Percentiles rank a stretch among this genome's conserved stretches.
These are phyloP conservation scores for Allium fistulosum DNA, from an alignment of 106 monocot species.

Conservation along the genomic window DNA sequence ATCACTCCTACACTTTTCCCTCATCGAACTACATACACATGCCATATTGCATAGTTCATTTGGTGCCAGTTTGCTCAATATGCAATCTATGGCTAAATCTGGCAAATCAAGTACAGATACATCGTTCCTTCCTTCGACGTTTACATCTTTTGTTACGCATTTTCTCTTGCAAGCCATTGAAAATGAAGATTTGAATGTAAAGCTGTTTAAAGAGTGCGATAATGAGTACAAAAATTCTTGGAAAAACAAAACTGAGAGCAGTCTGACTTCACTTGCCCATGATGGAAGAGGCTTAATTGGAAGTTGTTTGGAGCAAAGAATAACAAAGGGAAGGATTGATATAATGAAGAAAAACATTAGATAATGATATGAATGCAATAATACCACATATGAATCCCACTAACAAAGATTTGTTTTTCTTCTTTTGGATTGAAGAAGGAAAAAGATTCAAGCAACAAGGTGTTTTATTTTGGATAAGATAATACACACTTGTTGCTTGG, in stretches of 20 bases:
- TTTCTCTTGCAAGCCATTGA: conserved; percentile 1
- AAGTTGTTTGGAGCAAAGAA: conserved; percentile 17
- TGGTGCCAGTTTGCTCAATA: conserved; percentile 60
- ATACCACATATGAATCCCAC: conserved; percentile 6
- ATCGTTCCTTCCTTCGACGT: not conserved
- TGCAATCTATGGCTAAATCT: conserved; percentile 54
- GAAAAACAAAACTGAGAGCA: conserved; percentile 30
- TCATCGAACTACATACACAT: conserved; percentile 41
- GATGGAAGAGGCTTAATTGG: conserved; percentile 19
- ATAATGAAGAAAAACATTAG: conserved; percentile 59
- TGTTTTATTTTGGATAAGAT: not conserved
- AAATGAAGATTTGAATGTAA: not conserved
- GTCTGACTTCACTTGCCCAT: conserved; percentile 27
- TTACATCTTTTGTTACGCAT: not conserved
- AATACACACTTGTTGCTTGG: conserved; percentile 2
- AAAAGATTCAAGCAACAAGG: conserved; percentile 7
- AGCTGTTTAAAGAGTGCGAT: not conserved
- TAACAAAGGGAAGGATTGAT: conserved; percentile 33
- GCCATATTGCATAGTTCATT: conserved; percentile 47
- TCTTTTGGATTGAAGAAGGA: not conserved
- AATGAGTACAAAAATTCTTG: conserved; percentile 15
- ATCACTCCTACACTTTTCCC: conserved; percentile 48
- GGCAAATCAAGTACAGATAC: conserved; percentile 59
- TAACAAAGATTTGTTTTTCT: not conserved
- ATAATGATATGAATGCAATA: not conserved